These are phyloP conservation scores for Neurospora cerealis DNA, from an alignment of 495 filamentous ascomycete genomes.

Conservation along the genomic window DNA sequence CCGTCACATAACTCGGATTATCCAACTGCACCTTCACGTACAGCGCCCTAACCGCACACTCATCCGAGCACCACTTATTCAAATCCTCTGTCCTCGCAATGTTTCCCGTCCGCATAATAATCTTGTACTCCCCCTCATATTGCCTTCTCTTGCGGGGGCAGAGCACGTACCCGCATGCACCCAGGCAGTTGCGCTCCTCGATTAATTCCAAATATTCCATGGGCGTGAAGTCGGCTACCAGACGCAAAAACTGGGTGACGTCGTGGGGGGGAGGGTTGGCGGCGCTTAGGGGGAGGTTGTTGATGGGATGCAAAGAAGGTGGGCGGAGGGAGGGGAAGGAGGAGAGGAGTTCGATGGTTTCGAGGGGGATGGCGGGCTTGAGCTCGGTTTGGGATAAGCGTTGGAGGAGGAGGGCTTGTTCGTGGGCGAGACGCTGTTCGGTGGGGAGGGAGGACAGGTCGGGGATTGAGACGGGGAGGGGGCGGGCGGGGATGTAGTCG, in stretches of 20 bases:
- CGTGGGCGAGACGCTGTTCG: conserved; percentile 11
- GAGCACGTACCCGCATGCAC: conserved; percentile 71
- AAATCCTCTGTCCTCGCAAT: conserved; percentile 51
- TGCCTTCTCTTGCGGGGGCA: conserved; percentile 38
- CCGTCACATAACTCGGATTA: conserved; percentile 16
- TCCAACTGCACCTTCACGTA: conserved; percentile 80
- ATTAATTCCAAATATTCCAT: conserved; percentile 79
- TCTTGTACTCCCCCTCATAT: conserved; percentile 8
- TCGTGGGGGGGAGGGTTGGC: conserved; percentile 49
- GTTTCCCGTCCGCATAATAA: conserved; percentile 1
- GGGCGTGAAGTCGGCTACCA: conserved; percentile 65
- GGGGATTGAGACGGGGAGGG: conserved; percentile 13
- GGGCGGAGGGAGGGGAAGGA: conserved; percentile 51
- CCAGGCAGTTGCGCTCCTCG: conserved; percentile 72
- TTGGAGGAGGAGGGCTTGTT: conserved; percentile 73
- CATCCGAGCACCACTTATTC: conserved; percentile 80
- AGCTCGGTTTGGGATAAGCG: conserved; percentile 52
- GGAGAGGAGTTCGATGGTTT: conserved; percentile 57
- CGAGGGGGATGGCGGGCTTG: conserved; percentile 39
- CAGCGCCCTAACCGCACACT: conserved; percentile 66
- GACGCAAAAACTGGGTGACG: conserved; percentile 42
- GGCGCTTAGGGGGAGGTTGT: conserved; percentile 39
- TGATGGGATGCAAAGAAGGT: background rate
- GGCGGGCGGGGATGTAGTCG: conserved; percentile 16
- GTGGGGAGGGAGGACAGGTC: conserved; percentile 6